Evolutionary conservation across 257 asterid species (phyloP).

Genomic region (Capsicum chinense): DNA sequence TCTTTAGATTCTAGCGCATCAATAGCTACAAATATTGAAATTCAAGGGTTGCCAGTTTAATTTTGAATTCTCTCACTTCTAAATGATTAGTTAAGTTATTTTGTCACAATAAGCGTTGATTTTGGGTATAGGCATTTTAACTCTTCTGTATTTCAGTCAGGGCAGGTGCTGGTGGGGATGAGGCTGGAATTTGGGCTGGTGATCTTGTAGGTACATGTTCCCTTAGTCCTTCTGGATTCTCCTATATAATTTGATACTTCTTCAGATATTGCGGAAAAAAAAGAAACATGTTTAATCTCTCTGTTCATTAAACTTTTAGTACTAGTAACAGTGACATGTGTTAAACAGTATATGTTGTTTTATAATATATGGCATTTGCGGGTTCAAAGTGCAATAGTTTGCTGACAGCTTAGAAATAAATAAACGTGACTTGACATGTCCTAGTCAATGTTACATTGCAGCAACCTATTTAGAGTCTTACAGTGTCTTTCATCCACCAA

Average conservation of each 20-base stretch:
- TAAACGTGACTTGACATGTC: not conserved
- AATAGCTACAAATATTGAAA: slow-evolving; percentile 19
- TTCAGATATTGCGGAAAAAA: not conserved
- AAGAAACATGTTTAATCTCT: not conserved
- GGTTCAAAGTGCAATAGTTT: slow-evolving; percentile 22
- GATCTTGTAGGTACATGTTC: slow-evolving; percentile 99
- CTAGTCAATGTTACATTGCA: not conserved
- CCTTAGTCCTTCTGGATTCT: slow-evolving; percentile 43
- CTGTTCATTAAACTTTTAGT: not conserved
- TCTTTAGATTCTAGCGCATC: not conserved
- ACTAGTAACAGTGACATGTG: not conserved
- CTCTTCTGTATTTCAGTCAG: slow-evolving; percentile 64
- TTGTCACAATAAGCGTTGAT: not conserved
- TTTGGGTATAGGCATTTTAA: not conserved
- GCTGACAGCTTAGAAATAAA: slow-evolving; percentile 10
- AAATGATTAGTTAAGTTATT: slow-evolving; percentile 5
- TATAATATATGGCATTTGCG: not conserved
- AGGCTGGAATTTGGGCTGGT: slow-evolving; percentile 99
- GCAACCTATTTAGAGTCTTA: not conserved
- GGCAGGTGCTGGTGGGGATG: slow-evolving; percentile 99
- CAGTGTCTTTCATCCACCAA: not conserved
- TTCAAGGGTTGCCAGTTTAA: not conserved
- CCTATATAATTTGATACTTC: not conserved
- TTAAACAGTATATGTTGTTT: slow-evolving; percentile 2
- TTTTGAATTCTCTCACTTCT: slow-evolving; percentile 7